Base-by-base conservation (phyloP, 2,329 filamentous ascomycete species). In the Penicillium sclerotigenum region DNA sequence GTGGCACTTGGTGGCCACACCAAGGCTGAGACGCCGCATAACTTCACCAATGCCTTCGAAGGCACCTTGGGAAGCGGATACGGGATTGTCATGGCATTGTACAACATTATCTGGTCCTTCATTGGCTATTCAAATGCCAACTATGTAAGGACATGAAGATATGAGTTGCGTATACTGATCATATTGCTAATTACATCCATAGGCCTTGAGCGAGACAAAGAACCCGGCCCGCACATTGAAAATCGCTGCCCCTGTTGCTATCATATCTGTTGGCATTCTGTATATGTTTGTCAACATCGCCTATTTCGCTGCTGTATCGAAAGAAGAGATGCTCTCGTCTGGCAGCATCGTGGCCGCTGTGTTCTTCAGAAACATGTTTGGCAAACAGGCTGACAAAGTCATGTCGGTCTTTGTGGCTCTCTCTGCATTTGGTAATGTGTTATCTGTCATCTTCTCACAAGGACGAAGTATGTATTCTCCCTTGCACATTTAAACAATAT, bases 91-190 rank as follows among this genome's bases (percentile, higher is more conserved):
- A 85, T 79, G 55, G 83, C 84, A 0, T 66, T 87, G 36, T 82
- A 85, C 58, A 85, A 81, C 55, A 83, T 87, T 52, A 80, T 83
- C 29, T 86, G 84, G 67, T 82, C 83, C 0, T 87, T 85, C 51
- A 74, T 78, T 4, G 84, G 84, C 2, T 87, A 81, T 61, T 77
- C 79, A 7, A 87, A 87, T 65, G 82, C 83, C 0, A 87, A 87
- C 72, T 86, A 86, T 68, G 79, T 81, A 59, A 69, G 78, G 65
- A 36, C 22, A 36, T 22, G 13, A 37, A 20, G 14, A 43, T 18
- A 26, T 14, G 48, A 20, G 13, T 47, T 26, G 28, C 41, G 2
- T n/a, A 16, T 14, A 68, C 10, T 18, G 53, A 26, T 22, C 29
- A 20, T 1, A 20, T 40, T 46, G 47, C 59, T 72, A 58, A 66